A percentile compares a stretch with the other conserved stretches of the same genome.
These are phyloP conservation scores for Xylaria venustula DNA, from an alignment of 495 filamentous ascomycete species.

Conservation along the genomic window DNA sequence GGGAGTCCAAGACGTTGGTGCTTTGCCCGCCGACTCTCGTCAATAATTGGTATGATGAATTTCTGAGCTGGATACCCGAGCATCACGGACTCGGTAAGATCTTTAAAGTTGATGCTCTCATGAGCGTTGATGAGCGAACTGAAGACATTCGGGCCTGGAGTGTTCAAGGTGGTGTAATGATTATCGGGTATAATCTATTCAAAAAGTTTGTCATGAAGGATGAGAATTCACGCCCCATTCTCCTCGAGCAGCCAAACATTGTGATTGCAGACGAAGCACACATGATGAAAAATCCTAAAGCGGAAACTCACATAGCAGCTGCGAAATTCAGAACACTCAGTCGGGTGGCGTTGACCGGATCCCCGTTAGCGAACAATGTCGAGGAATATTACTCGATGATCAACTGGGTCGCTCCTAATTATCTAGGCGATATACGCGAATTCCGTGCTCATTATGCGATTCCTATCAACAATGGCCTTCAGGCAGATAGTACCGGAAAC, in stretches of 20 bases:
- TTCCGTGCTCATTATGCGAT: slow-evolving; percentile 68
- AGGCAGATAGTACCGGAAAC: slow-evolving; percentile 52
- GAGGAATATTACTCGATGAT: slow-evolving; percentile 83
- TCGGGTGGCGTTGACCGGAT: slow-evolving; percentile 85
- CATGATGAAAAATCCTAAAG: slow-evolving; percentile 61
- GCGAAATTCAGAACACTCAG: slow-evolving; percentile 61
- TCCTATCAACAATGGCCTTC: slow-evolving; percentile 72
- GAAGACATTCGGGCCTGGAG: slow-evolving; percentile 57
- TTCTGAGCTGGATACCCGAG: slow-evolving; percentile 64
- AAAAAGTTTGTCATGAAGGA: slow-evolving; percentile 28
- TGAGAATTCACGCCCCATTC: slow-evolving; percentile 32
- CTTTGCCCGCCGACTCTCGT: slow-evolving; percentile 74
- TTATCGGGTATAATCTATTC: slow-evolving; percentile 74
- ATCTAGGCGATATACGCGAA: slow-evolving; percentile 62
- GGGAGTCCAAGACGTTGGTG: slow-evolving; percentile 63
- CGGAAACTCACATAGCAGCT: slow-evolving; percentile 52
- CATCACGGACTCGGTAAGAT: slow-evolving; percentile 48
- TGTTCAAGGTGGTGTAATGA: slow-evolving; percentile 64
- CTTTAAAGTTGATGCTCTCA: slow-evolving; percentile 44
- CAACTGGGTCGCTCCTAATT: slow-evolving; percentile 81
- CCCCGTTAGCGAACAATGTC: slow-evolving; percentile 80
- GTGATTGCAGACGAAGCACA: slow-evolving; percentile 92
- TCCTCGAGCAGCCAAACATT: slow-evolving; percentile 64
- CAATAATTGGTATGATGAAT: slow-evolving; percentile 81
- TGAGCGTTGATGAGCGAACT: slow-evolving; percentile 32